Base-by-base conservation (phyloP, 495 filamentous ascomycete genomes). In the Aspergillus steynii region DNA sequence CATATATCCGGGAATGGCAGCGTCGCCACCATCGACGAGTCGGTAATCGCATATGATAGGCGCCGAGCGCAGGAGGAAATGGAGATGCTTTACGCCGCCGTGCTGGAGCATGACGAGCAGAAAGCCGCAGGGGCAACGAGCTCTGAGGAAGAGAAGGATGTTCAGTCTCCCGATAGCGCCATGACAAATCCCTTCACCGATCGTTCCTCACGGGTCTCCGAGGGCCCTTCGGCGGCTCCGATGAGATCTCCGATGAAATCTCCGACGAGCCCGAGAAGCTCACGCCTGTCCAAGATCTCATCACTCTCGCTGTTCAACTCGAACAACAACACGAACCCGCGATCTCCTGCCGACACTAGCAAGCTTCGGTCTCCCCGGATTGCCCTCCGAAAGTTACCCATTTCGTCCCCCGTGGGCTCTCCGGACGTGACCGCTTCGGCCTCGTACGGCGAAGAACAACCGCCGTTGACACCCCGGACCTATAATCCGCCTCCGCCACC, bases 61-160 rank as follows among this genome's bases (percentile, higher is more conserved):
- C 84, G 81, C 62, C 83, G 86, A 72, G 85, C 88, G 68, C 87
- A 93, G 70, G 80, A 84, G 60, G 88, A 96, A 69, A 86, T 97
- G 77, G 92, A 95, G 70, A 87, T 90, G 71, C 85, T 97, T 66
- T 97, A 97, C 70, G 90, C 86, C 53, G 88, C 92, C 50, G 93
- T 96, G 61, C 89, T 96, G 90, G 91, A 90, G 74, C 89, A 94
- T 55, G 91, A 96, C 73, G 87, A 85, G 45, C 84, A 85, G 53
- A 89, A 90, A 74, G 77, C 84, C 55, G 75, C 75, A 1, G 68
- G 60, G 2, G 9, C 62, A 25, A 62, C 71, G 51, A 52, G 66
- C 27, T 53, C 70, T 4, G 57, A 62, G 20, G 60, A 72, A 25
- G 62, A 71, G 28, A 68, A 63, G 5, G 68, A 74, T 27, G 60